Evolutionary conservation across 768 basidiomycete species (phyloP).

Genomic region (Trametes coccinea): DNA sequence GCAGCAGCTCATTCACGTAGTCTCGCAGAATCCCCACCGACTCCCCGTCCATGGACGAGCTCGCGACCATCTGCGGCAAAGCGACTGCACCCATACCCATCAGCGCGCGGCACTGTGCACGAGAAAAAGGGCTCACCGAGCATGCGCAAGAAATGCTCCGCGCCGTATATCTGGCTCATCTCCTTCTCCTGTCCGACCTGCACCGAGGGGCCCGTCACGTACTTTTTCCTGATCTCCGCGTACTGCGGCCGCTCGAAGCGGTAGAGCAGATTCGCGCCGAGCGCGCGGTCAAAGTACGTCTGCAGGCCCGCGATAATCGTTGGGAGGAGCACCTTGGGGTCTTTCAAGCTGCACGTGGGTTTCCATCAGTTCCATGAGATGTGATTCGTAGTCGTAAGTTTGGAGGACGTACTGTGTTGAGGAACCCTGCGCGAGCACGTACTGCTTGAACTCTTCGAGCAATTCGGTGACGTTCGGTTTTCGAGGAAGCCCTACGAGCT

Average conservation of each 20-base stretch:
- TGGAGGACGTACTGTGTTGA: constrained; percentile 31
- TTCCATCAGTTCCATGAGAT: neutral
- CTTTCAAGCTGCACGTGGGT: constrained; percentile 51
- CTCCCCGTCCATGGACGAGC: constrained; percentile 88
- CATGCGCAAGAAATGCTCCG: constrained; percentile 90
- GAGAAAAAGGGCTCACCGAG: constrained; percentile 53
- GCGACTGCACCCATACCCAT: constrained; percentile 58
- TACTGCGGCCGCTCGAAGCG: constrained; percentile 96
- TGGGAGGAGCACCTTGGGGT: constrained; percentile 67
- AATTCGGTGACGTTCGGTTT: constrained; percentile 76
- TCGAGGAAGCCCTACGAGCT: constrained; percentile 87
- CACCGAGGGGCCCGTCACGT: constrained; percentile 73
- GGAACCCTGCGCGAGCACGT: constrained; percentile 52
- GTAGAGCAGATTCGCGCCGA: constrained; percentile 89
- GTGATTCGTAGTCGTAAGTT: neutral
- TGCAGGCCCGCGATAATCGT: constrained; percentile 85
- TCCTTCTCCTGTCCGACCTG: constrained; percentile 70
- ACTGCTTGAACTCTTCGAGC: constrained; percentile 72
- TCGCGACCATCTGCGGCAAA: constrained; percentile 86
- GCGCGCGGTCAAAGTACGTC: constrained; percentile 91
- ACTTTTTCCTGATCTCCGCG: constrained; percentile 69
- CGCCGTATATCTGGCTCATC: constrained; percentile 91
- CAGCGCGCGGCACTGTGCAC: neutral
- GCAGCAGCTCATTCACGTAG: constrained; percentile 85
- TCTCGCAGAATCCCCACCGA: constrained; percentile 81